A percentile compares a stretch with the other conserved stretches of the same genome.
Conservation (phyloP, 2,329 filamentous ascomycete species). For the Westerdykella sp. region DNA sequence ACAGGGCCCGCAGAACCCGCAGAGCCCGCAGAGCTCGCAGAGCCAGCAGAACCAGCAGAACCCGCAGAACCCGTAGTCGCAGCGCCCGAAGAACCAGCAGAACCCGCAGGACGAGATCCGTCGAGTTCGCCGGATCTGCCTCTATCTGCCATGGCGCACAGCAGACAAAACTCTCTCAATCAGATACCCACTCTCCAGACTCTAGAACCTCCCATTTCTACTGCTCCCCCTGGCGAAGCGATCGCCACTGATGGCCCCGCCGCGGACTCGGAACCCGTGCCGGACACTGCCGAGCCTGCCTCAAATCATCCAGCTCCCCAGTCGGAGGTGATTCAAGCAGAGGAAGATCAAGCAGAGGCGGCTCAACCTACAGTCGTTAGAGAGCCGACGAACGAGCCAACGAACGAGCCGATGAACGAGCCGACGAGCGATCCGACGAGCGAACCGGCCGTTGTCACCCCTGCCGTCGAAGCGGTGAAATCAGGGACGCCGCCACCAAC, state of each 20-base stretch:
- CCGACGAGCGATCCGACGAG: no score
- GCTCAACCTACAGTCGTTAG: no score
- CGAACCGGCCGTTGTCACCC: no score
- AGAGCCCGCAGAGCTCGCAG: no score
- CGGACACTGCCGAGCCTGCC: constrained; percentile 1
- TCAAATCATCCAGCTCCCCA: background rate
- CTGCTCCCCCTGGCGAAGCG: background rate
- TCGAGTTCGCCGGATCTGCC: constrained; percentile 42
- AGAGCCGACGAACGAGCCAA: no score
- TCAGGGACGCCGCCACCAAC: background rate
- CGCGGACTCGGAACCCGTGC: constrained; percentile 1
- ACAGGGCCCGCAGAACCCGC: no score
- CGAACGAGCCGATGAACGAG: no score
- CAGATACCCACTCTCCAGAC: constrained; percentile 18
- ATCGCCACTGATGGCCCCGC: background rate
- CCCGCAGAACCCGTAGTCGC: no score
- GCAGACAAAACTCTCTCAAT: constrained; percentile 32
- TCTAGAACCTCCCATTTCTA: constrained; percentile 5
- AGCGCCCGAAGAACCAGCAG: background rate
- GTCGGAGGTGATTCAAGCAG: background rate
- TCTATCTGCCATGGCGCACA: constrained; percentile 34
- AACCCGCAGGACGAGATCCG: constrained; percentile 19
- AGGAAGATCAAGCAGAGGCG: no score
- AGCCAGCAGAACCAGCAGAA: no score
- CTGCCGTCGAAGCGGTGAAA: no score